Conservation (phyloP, 192 early-diverging fungal genomes). For the Coemansia biformis region DNA sequence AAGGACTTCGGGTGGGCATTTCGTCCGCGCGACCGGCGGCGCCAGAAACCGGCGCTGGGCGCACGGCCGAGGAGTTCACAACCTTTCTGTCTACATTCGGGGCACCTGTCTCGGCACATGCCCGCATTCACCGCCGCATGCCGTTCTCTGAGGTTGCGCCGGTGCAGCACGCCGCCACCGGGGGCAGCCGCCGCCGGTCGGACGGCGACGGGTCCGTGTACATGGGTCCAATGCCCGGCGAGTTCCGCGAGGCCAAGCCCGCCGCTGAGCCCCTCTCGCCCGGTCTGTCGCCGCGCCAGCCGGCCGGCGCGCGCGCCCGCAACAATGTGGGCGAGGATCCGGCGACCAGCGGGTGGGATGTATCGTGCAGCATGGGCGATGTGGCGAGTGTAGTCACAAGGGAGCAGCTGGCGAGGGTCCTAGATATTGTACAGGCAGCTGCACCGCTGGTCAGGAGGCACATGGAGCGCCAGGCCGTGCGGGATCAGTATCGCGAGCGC, state of each 20-base stretch:
- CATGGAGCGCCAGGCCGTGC: slow-evolving; percentile 21
- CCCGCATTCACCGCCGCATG: slow-evolving; percentile 47
- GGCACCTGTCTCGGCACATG: slow-evolving; percentile 29
- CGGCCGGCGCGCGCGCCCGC: slow-evolving; percentile 7
- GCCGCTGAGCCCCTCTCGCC: slow-evolving; percentile 8
- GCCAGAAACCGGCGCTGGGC: not conserved
- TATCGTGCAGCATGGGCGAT: slow-evolving; percentile 24
- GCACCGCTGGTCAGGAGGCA: slow-evolving; percentile 28
- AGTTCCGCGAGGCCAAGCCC: slow-evolving; percentile 35
- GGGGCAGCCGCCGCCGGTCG: not conserved
- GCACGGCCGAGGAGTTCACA: not conserved
- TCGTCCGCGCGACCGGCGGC: not conserved
- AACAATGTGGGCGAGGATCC: slow-evolving; percentile 41
- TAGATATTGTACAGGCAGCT: slow-evolving; percentile 10
- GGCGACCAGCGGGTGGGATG: slow-evolving; percentile 47
- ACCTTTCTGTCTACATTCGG: slow-evolving; percentile 35
- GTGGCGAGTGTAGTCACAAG: slow-evolving; percentile 33
- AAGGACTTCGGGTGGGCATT: slow-evolving; percentile 28
- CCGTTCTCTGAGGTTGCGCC: slow-evolving; percentile 50
- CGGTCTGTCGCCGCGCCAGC: not conserved
- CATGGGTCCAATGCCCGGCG: slow-evolving; percentile 52
- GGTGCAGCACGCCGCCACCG: slow-evolving; percentile 14
- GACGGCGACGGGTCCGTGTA: slow-evolving; percentile 30
- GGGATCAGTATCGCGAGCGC: slow-evolving; percentile 18
- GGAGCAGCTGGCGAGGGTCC: slow-evolving; percentile 22